phyloP scores from a whole-genome alignment of 768 basidiomycete species.

The Kwoniella shandongensis region DNA sequence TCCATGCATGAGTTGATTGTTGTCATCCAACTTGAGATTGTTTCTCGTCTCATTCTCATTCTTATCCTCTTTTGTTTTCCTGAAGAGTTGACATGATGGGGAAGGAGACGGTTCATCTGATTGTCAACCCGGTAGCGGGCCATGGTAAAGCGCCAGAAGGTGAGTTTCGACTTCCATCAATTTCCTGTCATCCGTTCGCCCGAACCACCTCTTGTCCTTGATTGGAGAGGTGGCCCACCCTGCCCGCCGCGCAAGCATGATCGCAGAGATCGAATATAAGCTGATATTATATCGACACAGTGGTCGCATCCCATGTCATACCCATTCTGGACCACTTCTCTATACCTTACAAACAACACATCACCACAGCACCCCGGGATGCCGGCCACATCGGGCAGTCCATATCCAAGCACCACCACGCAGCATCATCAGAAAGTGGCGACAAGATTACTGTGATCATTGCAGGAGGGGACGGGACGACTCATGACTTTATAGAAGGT shows the following conservation, averaged over 20 bases:
- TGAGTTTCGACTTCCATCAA: constrained; percentile 16
- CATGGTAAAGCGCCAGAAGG: constrained; percentile 60
- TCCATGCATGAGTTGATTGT: too few species aligned
- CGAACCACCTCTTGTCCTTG: background rate
- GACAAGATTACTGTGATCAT: constrained; percentile 29
- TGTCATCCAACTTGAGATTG: too few species aligned
- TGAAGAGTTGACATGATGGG: background rate
- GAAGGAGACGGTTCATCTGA: constrained; percentile 55
- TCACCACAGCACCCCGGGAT: constrained; percentile 57
- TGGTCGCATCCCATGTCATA: constrained; percentile 65
- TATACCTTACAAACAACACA: constrained; percentile 56
- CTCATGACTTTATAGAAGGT: constrained; percentile 80
- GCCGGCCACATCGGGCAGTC: constrained; percentile 36
- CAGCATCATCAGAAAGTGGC: background rate
- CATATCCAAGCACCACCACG: constrained; percentile 3
- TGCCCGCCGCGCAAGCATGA: too few species aligned
- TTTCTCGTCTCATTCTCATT: too few species aligned
- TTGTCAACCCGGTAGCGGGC: constrained; percentile 78
- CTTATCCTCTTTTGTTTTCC: too few species aligned
- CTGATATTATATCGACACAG: constrained; percentile 16
- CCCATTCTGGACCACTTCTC: constrained; percentile 61
- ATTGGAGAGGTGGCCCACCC: too few species aligned
- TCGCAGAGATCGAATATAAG: too few species aligned
- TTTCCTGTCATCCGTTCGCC: background rate
- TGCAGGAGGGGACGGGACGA: constrained; percentile 82